phyloP scores from a whole-genome alignment of 768 basidiomycete genomes.

The Tulasnella sp. region DNA sequence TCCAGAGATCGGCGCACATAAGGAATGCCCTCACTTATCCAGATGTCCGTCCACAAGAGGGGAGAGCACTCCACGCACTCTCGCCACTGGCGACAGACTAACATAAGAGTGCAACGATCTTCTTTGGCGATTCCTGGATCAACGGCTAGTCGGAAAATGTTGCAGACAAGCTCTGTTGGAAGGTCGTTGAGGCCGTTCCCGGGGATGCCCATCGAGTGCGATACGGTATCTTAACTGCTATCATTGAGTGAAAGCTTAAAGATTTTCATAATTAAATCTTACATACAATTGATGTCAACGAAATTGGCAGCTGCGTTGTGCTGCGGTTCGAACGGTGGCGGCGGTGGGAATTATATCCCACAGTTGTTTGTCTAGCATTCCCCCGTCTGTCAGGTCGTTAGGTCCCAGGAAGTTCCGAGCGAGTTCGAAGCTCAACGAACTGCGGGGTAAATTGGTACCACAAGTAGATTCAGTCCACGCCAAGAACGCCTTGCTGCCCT shows the following conservation, averaged over 20 bases:
- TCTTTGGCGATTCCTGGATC: neutral
- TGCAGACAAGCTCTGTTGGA: neutral
- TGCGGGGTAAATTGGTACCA: neutral
- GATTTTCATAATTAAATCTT: too few relatives aligned
- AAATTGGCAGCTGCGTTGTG: too few relatives aligned
- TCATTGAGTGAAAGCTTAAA: too few relatives aligned
- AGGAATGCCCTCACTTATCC: neutral
- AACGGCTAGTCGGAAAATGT: neutral
- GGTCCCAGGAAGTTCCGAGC: too few relatives aligned
- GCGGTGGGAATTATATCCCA: too few relatives aligned
- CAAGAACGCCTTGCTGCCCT: neutral
- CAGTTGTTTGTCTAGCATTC: too few relatives aligned
- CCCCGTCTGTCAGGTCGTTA: too few relatives aligned
- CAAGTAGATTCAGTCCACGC: neutral
- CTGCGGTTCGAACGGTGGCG: too few relatives aligned
- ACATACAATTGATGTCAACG: too few relatives aligned
- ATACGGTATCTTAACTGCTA: too few relatives aligned
- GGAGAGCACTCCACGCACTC: neutral
- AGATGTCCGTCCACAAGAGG: neutral
- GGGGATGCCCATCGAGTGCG: too few relatives aligned
- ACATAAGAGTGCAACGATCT: neutral
- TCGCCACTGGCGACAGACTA: neutral
- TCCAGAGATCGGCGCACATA: neutral
- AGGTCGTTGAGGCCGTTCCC: neutral
- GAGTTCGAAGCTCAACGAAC: neutral